Conservation (phyloP, 2,329 filamentous ascomycete species). For the Fusarium xyrophilum region DNA sequence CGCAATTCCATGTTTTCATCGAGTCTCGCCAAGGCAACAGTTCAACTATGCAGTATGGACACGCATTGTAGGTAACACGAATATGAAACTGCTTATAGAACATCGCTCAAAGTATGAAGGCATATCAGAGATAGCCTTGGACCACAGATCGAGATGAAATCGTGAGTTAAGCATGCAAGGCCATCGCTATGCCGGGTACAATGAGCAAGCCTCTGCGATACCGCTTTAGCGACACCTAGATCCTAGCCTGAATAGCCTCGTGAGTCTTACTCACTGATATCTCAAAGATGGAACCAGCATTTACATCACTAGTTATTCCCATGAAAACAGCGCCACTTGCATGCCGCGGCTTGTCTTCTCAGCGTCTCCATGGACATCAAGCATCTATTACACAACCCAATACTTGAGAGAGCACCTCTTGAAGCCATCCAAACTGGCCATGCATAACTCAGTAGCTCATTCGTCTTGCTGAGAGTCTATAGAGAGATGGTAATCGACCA, state of each 20-base stretch:
- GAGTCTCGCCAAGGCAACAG: neutral
- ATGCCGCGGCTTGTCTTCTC: neutral
- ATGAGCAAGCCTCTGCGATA: too few relatives aligned
- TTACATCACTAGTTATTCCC: neutral
- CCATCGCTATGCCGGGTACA: neutral
- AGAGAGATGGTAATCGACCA: too few relatives aligned
- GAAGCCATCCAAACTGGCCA: neutral
- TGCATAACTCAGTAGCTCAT: fast-evolving
- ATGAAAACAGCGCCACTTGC: neutral
- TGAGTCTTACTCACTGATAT: neutral
- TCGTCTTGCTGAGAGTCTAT: too few relatives aligned
- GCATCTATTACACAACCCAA: neutral
- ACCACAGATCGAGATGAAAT: neutral
- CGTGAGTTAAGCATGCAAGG: neutral
- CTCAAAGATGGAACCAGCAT: neutral
- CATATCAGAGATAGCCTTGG: fast-evolving
- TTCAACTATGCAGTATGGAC: neutral
- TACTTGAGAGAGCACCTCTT: too few relatives aligned
- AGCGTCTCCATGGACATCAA: too few relatives aligned
- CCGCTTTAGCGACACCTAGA: neutral
- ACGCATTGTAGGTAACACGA: neutral
- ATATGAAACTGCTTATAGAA: neutral
- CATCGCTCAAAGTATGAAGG: fast-evolving
- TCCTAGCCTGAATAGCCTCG: neutral
- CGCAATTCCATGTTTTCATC: neutral